Conservation (phyloP, 2,329 filamentous ascomycete species). For the Aspergillus udagawae region DNA sequence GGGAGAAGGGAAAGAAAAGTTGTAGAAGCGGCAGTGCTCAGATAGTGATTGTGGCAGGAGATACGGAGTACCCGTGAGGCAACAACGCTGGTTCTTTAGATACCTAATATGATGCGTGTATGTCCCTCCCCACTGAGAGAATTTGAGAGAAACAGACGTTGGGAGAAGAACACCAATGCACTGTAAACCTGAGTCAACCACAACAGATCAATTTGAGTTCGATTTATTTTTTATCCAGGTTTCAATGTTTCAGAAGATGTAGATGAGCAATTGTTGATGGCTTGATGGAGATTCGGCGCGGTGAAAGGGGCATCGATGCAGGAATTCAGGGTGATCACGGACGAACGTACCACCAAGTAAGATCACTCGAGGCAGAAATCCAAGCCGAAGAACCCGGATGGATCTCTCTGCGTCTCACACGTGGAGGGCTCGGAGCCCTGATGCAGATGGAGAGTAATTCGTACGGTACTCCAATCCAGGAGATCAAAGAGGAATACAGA, state of each 20-base stretch:
- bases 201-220: not conserved
- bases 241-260: not conserved
- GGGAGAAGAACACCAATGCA: not conserved
- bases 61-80: not conserved
- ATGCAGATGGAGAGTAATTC: not conserved
- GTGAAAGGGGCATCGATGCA: not conserved
- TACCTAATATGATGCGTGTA: not conserved
- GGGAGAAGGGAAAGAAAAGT: not conserved
- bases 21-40: not conserved
- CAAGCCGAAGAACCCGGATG: not conserved
- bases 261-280: not conserved
- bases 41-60: not conserved
- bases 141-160: not conserved
- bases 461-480: not conserved
- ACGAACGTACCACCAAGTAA: not conserved
- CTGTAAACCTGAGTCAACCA: not conserved
- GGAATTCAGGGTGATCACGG: not conserved
- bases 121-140: not conserved
- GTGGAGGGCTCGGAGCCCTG: not conserved
- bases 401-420: not conserved
- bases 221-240: not conserved
- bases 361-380: not conserved
- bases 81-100: not conserved
- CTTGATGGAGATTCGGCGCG: not conserved
- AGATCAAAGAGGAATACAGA: not conserved